Evolutionary conservation across 345 rosid species (phyloP), one percentile per base, ranked within the genome.

Genomic region (Boechera divaricarpa): DNA sequence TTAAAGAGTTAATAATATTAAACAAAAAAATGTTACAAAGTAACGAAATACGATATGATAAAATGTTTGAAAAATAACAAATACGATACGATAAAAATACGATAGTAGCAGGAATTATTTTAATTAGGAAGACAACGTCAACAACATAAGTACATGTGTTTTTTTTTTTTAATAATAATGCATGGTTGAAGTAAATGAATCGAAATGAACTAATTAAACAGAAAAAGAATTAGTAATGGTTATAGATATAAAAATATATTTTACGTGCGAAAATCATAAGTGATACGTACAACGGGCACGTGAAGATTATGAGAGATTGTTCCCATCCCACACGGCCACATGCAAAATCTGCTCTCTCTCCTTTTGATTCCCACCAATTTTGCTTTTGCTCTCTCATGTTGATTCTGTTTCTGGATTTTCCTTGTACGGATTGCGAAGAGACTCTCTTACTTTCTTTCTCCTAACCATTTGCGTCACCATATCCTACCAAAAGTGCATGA

Each of bases 271-370:
- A 24, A 62, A 42, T 15, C 21, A 41, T 31, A 45, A 10, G 70
- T 77, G 75, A 70, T 70, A 63, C 64, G 70, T 77, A 63, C 15
- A 63, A 69, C 33, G 29, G 51, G 64, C 80, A 77, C 80, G 62
- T 69, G 80, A 69, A 61, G 18, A 63, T 24, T 41, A 41, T 10
- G 44, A 41, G 44, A 41, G 12, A 41, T 44, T 44, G 49, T 44
- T 44, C 49, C n/a, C 49, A 44, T 16, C 6, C 49, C 49, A 44
- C 7, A 44, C 13, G 49, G 13, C n/a, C 49, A 44, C 77, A 78
- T 78, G 81, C 77, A 65, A 57, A 26, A 39, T 24, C 54, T 21
- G 54, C 39, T 31, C 49, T 9, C 5, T 45, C 33, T 66, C 26
- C 45, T 48, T 51, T 69, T 29, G 2, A 42, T 41, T 61, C 49